These are phyloP conservation scores for Trypanosoma caninum DNA, from an alignment of 208 protist genomes.

Conservation along the genomic window DNA sequence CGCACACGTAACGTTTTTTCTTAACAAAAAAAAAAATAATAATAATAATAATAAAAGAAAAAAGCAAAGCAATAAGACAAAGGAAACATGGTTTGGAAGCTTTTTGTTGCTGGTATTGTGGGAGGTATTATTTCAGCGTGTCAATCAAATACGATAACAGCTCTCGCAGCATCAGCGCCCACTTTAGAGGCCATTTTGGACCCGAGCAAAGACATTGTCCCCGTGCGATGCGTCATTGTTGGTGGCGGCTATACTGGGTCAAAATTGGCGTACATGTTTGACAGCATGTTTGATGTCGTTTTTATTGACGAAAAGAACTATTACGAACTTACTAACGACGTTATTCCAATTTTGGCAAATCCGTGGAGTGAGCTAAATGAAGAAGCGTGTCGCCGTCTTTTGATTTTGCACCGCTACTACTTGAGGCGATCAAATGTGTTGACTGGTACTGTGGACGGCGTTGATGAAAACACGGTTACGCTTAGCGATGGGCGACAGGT, in stretches of 20 bases:
- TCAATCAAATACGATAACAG: slow-evolving; percentile 23
- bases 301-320: slow-evolving; percentile 90
- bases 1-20: too few species aligned
- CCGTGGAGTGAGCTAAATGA: slow-evolving; percentile 57
- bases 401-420: slow-evolving; percentile 86
- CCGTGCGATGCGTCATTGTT: slow-evolving; percentile 73
- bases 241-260: slow-evolving; percentile 82
- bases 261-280: slow-evolving; percentile 71
- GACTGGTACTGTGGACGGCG: slow-evolving; percentile 75
- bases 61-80: too few species aligned
- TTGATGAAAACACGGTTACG: slow-evolving; percentile 55
- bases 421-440: slow-evolving; percentile 80
- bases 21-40: too few species aligned
- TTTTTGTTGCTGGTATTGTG: slow-evolving; percentile 32
- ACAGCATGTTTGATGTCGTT: slow-evolving; percentile 85
- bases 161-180: slow-evolving; percentile 50
- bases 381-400: slow-evolving; percentile 67
- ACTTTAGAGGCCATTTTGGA: slow-evolving; percentile 77
- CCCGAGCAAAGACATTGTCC: slow-evolving; percentile 65
- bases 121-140: slow-evolving; percentile 41
- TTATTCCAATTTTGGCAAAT: slow-evolving; percentile 71
- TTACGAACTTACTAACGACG: slow-evolving; percentile 80
- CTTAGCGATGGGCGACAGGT: slow-evolving; percentile 62
- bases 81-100: slow-evolving; percentile 47
- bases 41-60: too few species aligned